A percentile compares a stretch with the other conserved stretches of the same genome.
These are phyloP conservation scores for Fraxinus paxiana DNA, from an alignment of 305 asterid species.

Conservation along the genomic window DNA sequence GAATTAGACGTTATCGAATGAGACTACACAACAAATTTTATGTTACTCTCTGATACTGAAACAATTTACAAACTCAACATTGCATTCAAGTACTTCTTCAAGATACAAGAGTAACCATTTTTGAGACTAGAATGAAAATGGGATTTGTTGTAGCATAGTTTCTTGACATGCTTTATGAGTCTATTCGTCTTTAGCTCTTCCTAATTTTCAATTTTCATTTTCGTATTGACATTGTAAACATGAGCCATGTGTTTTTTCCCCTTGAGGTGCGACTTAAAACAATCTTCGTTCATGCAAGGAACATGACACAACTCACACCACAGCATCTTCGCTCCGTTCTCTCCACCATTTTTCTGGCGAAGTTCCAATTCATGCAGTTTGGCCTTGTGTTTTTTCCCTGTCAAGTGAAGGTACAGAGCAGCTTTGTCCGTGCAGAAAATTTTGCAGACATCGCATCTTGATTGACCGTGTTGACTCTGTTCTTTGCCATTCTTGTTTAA, in stretches of 20 bases:
- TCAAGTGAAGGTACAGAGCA: slow-evolving; percentile 32
- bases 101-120: not conserved
- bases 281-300: slow-evolving; percentile 37
- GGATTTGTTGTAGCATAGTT: not conserved
- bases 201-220: not conserved
- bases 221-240: not conserved
- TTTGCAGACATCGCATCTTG: slow-evolving; percentile 37
- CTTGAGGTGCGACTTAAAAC: slow-evolving; percentile 32
- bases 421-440: slow-evolving; percentile 39
- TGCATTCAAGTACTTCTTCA: not conserved
- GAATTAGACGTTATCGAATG: not conserved
- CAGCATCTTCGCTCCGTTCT: slow-evolving; percentile 6
- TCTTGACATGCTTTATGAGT: not conserved
- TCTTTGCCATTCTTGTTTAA: not conserved
- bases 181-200: slow-evolving; percentile 14
- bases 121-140: not conserved
- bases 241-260: slow-evolving; percentile 36
- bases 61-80: not conserved
- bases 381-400: slow-evolving; percentile 48
- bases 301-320: slow-evolving; percentile 43
- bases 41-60: not conserved
- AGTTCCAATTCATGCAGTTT: slow-evolving; percentile 25
- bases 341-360: slow-evolving; percentile 11
- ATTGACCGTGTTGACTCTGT: not conserved
- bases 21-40: not conserved